These are phyloP conservation scores for Agrocybe chaxingu DNA, from an alignment of 768 basidiomycete genomes.

Conservation along the genomic window DNA sequence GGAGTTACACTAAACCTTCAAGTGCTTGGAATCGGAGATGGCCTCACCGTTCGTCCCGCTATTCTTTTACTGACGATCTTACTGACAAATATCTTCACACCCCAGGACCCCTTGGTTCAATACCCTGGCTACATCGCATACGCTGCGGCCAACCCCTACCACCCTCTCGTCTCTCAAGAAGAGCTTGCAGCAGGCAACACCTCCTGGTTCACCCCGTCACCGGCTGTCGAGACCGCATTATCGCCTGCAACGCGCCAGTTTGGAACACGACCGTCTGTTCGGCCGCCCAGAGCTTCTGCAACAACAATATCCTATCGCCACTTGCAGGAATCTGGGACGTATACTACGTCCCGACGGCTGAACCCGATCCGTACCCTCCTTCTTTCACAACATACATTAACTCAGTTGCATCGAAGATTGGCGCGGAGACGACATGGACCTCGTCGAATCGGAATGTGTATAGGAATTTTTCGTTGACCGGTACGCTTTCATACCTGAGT, in stretches of 20 bases:
- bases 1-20: constrained; percentile 57
- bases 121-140: constrained; percentile 57
- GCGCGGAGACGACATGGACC: constrained; percentile 40
- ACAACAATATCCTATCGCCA: not conserved
- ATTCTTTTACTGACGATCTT: not conserved
- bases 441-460: constrained; percentile 39
- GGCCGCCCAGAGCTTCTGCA: too few relatives aligned
- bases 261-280: too few relatives aligned
- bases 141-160: constrained; percentile 53
- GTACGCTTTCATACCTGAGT: constrained; percentile 19
- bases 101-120: constrained; percentile 30
- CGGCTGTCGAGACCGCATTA: not conserved
- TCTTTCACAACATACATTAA: constrained; percentile 27
- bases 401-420: constrained; percentile 31
- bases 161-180: constrained; percentile 39
- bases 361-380: constrained; percentile 50
- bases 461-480: constrained; percentile 41
- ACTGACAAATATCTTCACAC: not conserved
- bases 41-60: constrained; percentile 43
- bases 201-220: too few relatives aligned
- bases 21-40: constrained; percentile 60
- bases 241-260: too few relatives aligned
- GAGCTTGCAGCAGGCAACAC: too few relatives aligned
- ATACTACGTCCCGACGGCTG: constrained; percentile 43
- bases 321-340: not conserved